Base-by-base conservation (phyloP, 75 land plant genomes). In the Cunninghamia lanceolata region DNA sequence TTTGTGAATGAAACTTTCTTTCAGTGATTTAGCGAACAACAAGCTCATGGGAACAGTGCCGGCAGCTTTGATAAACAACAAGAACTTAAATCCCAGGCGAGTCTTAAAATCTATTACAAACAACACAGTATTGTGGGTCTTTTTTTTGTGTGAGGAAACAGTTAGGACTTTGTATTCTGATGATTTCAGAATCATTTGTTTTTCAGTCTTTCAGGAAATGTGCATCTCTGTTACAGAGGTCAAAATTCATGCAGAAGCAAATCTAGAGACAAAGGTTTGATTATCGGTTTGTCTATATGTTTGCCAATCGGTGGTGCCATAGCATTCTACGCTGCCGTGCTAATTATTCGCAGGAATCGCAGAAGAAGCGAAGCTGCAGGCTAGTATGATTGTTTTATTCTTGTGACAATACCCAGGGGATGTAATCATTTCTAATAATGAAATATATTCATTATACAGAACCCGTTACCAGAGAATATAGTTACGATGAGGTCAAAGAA, bases 41-140 rank as follows among this genome's bases (percentile, higher is more conserved):
- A 66, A 82, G 8, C 59, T 87, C 19, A 85, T 21, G 39, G 86
- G 88, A 30, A 45, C 84, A 87, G 47, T 87, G 21, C 88, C 90
- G 1, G 40, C 36, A 16, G 36, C 11, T 87, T 59, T 89, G 73
- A 82, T 45, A 73, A 87, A 76, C 77, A 71, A 54, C 9, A 81
- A 28, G 35, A 30, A 86, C 86, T 4, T 68, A 13, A 47, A 54
- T 85, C 59, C 21, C 7, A 35, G n/a, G 81, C 39, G 70, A 88
- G n/a, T 25, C 30, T 25, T 4, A 28, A 63, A 28, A 21, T 63
- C 68, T 8, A 21, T 25, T 59, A 59, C 6, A 21, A 59, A 59
- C 25, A 19, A 25, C 2, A 59, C 8, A 21, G n/a, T 59, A 19
- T 25, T 59, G 4, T 4, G 25, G 68, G 68, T 21, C 66, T 19